Conservation (phyloP, 176 grass and related monocot genomes). For the Rhynchospora pubera region DNA sequence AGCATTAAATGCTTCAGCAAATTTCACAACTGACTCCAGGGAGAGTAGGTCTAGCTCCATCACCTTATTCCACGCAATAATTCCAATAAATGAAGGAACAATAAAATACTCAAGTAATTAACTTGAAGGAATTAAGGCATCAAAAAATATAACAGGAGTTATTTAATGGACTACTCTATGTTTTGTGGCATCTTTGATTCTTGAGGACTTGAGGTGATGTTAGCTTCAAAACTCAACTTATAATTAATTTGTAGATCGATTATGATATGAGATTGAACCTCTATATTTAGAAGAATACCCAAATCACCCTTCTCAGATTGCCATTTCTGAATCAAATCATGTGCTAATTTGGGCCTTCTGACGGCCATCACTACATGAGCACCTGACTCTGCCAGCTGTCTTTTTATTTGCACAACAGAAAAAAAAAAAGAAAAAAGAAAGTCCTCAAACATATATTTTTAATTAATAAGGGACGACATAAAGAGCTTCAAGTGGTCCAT, state of each 20-base stretch:
- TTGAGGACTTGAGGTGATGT: not conserved
- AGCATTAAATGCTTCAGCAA: conserved; percentile 93
- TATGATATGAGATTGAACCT: conserved; percentile 48
- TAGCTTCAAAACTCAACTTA: not conserved
- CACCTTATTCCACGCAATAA: conserved; percentile 41
- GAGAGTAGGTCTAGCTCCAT: conserved; percentile 96
- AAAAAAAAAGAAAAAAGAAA: not conserved
- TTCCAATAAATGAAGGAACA: conserved; percentile 11
- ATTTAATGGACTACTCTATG: not conserved
- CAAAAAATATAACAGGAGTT: not conserved
- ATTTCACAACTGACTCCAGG: conserved; percentile 80
- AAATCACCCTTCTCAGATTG: conserved; percentile 65
- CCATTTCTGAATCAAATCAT: conserved; percentile 95
- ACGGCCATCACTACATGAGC: conserved; percentile 97
- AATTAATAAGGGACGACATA: not conserved
- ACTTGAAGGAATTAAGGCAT: not conserved
- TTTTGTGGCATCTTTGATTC: not conserved
- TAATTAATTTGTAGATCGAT: not conserved
- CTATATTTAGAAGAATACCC: conserved; percentile 62
- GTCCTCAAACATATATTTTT: not conserved
- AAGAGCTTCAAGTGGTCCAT: not conserved
- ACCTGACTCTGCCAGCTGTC: conserved; percentile 71
- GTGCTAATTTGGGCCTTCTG: conserved; percentile 62
- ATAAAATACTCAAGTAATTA: not conserved
- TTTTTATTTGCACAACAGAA: conserved; percentile 28